phyloP scores from a whole-genome alignment of 345 rosid genomes.

The Arabis alpina region DNA sequence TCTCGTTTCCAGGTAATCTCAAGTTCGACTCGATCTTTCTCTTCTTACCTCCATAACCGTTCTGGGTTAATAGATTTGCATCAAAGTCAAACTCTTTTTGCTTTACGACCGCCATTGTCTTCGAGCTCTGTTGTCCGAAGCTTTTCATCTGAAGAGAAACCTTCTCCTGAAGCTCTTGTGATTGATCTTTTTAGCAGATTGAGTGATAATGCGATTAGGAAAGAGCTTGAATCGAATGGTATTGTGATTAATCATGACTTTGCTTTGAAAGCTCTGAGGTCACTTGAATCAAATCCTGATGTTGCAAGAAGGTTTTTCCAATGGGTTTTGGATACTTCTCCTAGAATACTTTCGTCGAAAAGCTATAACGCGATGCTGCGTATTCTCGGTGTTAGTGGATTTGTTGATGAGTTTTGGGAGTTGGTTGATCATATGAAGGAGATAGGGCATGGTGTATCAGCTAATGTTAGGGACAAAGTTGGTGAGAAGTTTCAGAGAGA shows the following conservation, averaged over 20 bases:
- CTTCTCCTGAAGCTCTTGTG: constrained; percentile 41
- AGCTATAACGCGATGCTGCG: constrained; percentile 69
- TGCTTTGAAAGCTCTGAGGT: constrained; percentile 57
- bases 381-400: constrained; percentile 64
- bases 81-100: constrained; percentile 4
- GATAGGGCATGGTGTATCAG: constrained; percentile 79
- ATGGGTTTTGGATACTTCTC: constrained; percentile 60
- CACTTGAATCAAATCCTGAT: constrained; percentile 59
- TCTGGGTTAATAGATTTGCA: constrained; percentile 18
- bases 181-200: constrained; percentile 56
- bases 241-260: constrained; percentile 57
- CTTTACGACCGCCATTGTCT: not conserved
- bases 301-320: constrained; percentile 66
- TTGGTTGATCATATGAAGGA: constrained; percentile 75
- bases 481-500: constrained; percentile 62
- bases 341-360: constrained; percentile 61
- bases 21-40: constrained; percentile 34
- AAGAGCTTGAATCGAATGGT: constrained; percentile 53
- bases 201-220: constrained; percentile 48
- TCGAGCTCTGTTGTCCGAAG: constrained; percentile 26
- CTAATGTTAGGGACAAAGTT: constrained; percentile 60
- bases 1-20: constrained; percentile 49
- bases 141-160: constrained; percentile 52
- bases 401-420: constrained; percentile 67
- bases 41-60: constrained; percentile 40